Base-by-base conservation (phyloP, 148 eudicot species). In the Simmondsia chinensis region DNA sequence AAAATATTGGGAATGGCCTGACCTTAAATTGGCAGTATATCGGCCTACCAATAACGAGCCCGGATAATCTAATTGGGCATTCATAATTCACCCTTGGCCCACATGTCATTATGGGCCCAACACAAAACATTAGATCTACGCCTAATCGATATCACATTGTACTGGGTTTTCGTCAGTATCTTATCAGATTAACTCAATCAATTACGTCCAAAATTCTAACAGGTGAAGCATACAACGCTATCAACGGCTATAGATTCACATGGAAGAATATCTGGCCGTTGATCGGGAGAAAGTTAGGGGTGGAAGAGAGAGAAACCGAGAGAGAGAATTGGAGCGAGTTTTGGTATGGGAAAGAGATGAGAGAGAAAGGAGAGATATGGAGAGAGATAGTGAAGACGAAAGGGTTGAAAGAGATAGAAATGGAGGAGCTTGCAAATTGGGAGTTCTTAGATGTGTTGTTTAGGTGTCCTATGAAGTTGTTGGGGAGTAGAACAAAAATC, bases 391-490 rank as follows among this genome's bases (percentile, higher is more conserved):
- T 74, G 4, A 33, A 40, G 51, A 60, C 59, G 48, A 66, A 76
- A 20, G 84, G 75, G 16, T 47, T 89, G 54, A 39, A 64, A 23
- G 60, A 52, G 1, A 73, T 76, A 9, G 69, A 67, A 14, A 73
- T 89, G 79, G 77, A 58, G 32, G 81, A 75, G 30, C 66, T 84
- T 64, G 97, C 94, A 4, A 89, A 84, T 39, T 89, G 91, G 91
- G 45, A 17, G 3, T 83, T 84, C 40, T 24, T 89, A 43, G 97
- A 89, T 56, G 21, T 60, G 22, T 11, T 89, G 64, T 89, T 89
- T 43, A 39, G 87, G 15, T 80, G 75, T 20, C 97, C 97, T 4
- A 29, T 56, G 35, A 89, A 74, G 54, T 71, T 89, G 73, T 25
- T 75, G 33, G 75, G 65, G 10, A 75, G 57, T 3, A 51, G 95